Evolutionary conservation across 2,329 filamentous ascomycete species (phyloP).

Genomic region (Davidsoniella virescens): DNA sequence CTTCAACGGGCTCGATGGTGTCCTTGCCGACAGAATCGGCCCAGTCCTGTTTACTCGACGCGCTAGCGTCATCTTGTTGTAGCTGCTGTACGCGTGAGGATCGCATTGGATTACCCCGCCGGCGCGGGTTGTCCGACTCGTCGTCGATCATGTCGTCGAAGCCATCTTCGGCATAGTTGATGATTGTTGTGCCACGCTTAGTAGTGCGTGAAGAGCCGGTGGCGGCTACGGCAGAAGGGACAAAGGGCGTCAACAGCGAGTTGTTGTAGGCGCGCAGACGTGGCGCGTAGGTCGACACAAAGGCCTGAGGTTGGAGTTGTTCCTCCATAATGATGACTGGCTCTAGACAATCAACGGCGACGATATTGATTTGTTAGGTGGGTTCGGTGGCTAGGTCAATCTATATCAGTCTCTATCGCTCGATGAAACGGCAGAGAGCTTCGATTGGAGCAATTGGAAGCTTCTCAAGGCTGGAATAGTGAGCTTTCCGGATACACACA

Average conservation of each 20-base stretch:
- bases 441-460: too few species aligned
- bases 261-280: conserved; percentile 83
- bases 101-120: conserved; percentile 68
- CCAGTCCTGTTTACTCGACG: conserved; percentile 41
- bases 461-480: too few species aligned
- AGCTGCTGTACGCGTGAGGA: conserved; percentile 40
- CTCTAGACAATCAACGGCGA: neutral
- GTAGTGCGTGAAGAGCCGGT: conserved; percentile 61
- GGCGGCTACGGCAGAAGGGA: conserved; percentile 51
- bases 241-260: conserved; percentile 71
- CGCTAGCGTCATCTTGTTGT: conserved; percentile 47
- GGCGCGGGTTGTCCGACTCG: conserved; percentile 58
- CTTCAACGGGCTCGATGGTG: conserved; percentile 56
- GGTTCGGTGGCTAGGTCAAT: too few species aligned
- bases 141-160: conserved; percentile 61
- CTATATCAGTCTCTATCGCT: too few species aligned
- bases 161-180: conserved; percentile 96
- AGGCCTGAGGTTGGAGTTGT: conserved; percentile 51
- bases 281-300: conserved; percentile 81
- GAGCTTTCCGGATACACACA: too few species aligned
- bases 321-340: conserved; percentile 6
- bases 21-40: conserved; percentile 74
- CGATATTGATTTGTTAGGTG: too few species aligned
- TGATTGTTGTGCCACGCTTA: conserved; percentile 87
- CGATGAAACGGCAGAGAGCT: too few species aligned